phyloP scores from a whole-genome alignment of 345 rosid species.

The Acer campestre region DNA sequence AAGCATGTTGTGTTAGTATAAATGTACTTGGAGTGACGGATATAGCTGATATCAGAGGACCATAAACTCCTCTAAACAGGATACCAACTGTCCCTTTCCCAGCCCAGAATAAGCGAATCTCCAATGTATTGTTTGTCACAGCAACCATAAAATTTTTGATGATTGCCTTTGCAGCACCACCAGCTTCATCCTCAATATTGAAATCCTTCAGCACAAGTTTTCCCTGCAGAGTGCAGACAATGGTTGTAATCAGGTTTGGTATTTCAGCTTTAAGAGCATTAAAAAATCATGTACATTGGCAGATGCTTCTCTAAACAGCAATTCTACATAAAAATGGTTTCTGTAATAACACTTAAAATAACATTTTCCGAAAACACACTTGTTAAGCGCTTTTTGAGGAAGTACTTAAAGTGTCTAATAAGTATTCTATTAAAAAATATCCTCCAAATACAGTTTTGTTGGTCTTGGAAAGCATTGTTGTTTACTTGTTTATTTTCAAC shows the following conservation, averaged over 20 bases:
- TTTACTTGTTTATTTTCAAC: neutral
- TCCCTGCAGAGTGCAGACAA: conserved; percentile 43
- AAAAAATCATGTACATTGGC: neutral
- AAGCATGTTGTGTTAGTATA: neutral
- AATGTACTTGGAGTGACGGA: conserved; percentile 42
- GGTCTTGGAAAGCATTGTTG: neutral
- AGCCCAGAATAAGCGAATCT: conserved; percentile 64
- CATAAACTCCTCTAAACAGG: conserved; percentile 50
- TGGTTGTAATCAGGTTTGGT: neutral
- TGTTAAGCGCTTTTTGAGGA: neutral
- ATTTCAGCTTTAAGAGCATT: too few relatives aligned
- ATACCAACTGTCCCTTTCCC: conserved; percentile 61
- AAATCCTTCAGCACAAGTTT: conserved; percentile 53
- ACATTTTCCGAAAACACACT: neutral
- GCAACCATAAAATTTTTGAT: conserved; percentile 22
- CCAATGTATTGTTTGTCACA: conserved; percentile 40
- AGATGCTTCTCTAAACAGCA: neutral
- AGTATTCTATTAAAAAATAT: too few relatives aligned
- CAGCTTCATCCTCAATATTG: conserved; percentile 52
- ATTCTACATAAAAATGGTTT: too few relatives aligned
- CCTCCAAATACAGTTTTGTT: too few relatives aligned
- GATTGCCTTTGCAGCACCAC: conserved; percentile 44
- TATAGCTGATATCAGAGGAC: conserved; percentile 69
- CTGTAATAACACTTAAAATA: neutral
- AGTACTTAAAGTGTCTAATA: too few relatives aligned